Conservation (phyloP, 768 basidiomycete genomes). For the Bullera alba region DNA sequence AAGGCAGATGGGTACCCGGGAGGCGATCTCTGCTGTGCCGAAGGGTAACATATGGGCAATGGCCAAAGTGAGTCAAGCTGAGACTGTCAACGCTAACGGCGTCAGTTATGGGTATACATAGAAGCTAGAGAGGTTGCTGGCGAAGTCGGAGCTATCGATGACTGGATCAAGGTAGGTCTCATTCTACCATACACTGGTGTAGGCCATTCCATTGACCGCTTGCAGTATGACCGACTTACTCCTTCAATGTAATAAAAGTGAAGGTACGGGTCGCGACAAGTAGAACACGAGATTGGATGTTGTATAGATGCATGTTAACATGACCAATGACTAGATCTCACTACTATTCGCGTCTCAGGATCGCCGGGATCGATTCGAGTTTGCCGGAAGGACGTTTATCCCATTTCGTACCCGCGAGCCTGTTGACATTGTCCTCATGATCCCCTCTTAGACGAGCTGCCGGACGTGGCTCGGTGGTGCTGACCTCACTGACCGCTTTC, state of each 20-base stretch:
- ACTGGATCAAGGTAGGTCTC: conserved; percentile 69
- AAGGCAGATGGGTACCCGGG: conserved; percentile 76
- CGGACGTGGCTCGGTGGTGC: neutral
- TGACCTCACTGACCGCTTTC: neutral
- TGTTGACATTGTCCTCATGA: neutral
- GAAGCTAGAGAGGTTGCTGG: conserved; percentile 80
- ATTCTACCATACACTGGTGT: neutral
- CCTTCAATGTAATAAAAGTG: conserved; percentile 47
- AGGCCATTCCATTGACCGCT: conserved; percentile 15
- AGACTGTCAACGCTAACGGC: conserved; percentile 5
- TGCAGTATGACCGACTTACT: conserved; percentile 50
- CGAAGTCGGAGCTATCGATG: conserved; percentile 71
- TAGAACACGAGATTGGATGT: neutral
- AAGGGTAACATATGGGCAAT: conserved; percentile 72
- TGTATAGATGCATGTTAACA: neutral
- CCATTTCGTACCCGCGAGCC: conserved; percentile 4
- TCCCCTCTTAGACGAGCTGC: neutral
- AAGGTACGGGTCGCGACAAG: too few species aligned
- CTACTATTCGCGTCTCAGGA: neutral
- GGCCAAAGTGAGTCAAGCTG: conserved; percentile 61
- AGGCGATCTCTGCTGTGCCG: conserved; percentile 57
- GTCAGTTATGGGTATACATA: conserved; percentile 82
- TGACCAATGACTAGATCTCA: neutral
- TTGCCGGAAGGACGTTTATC: too few species aligned
- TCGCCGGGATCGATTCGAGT: neutral